phyloP scores from a whole-genome alignment of 352 stramenopile species.

The Pythium pyrilobum region DNA sequence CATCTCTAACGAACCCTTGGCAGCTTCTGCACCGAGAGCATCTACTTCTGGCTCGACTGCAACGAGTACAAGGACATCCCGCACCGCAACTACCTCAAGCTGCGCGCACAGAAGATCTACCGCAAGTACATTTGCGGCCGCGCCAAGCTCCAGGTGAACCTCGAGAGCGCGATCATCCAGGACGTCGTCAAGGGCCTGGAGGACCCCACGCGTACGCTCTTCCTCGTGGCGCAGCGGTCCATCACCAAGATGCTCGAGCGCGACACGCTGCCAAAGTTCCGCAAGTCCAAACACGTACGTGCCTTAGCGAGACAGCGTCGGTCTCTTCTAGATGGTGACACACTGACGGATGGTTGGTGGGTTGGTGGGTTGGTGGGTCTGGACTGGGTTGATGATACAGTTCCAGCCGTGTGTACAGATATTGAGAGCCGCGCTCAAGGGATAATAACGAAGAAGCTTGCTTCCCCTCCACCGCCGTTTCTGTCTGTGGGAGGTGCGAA shows the following conservation, averaged over 20 bases:
- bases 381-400: conserved; percentile 10
- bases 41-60: conserved; percentile 84
- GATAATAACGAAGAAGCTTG: too few species aligned
- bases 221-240: conserved; percentile 46
- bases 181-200: conserved; percentile 54
- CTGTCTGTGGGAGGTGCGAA: too few species aligned
- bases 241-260: conserved; percentile 78
- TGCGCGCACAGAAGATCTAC: conserved; percentile 75
- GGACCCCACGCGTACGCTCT: conserved; percentile 52
- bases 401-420: conserved; percentile 17
- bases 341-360: too few species aligned
- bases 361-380: neutral
- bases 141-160: conserved; percentile 66
- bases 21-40: conserved; percentile 75
- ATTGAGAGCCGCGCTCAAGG: conserved; percentile 7
- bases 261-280: conserved; percentile 71
- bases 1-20: too few species aligned
- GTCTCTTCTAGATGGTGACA: too few species aligned
- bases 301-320: too few species aligned
- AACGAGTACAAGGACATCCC: conserved; percentile 79
- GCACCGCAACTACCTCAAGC: conserved; percentile 64
- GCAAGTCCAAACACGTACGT: conserved; percentile 64
- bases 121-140: conserved; percentile 67
- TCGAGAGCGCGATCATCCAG: conserved; percentile 48
- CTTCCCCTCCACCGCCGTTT: too few species aligned